These are phyloP conservation scores for Leccinum imitatum DNA, from an alignment of 768 basidiomycete species.

Conservation along the genomic window DNA sequence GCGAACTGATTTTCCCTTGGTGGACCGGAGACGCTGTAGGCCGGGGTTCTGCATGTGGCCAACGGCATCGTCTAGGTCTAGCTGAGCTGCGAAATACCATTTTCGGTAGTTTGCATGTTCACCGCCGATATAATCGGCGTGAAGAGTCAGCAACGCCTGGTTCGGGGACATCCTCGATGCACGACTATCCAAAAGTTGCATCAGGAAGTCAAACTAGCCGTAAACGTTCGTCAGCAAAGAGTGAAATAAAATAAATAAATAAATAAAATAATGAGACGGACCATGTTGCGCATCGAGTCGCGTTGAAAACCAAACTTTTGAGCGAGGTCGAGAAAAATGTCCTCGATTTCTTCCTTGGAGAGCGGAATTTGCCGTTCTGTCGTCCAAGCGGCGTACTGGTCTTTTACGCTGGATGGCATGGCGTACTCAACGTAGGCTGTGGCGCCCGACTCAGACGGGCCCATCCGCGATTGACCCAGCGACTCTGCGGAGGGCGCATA, in stretches of 20 bases:
- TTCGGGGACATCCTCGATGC: constrained; percentile 97
- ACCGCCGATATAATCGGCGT: constrained; percentile 98
- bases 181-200: constrained; percentile 96
- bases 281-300: constrained; percentile 96
- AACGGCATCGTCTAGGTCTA: constrained; percentile 97
- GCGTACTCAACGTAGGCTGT: constrained; percentile 70
- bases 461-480: constrained; percentile 58
- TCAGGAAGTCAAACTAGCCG: constrained; percentile 88
- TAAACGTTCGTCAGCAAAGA: constrained; percentile 6
- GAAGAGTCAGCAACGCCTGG: constrained; percentile 91
- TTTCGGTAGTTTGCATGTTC: constrained; percentile 99
- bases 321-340: constrained; percentile 94
- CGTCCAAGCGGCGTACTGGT: constrained; percentile 95
- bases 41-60: constrained; percentile 92
- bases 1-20: constrained; percentile 57
- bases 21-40: constrained; percentile 76
- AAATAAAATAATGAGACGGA: constrained; percentile 34
- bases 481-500: constrained; percentile 75
- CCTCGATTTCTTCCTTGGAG: constrained; percentile 98
- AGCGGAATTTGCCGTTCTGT: constrained; percentile 92
- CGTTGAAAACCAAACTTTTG: constrained; percentile 99
- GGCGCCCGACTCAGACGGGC: constrained; percentile 65
- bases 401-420: constrained; percentile 55
- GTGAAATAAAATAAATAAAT: constrained; percentile 14
- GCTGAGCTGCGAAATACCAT: constrained; percentile 99